A percentile compares a stretch with the other conserved stretches of the same genome.
phyloP scores from a whole-genome alignment of 73 alveolate genomes.

The Diophrys appendiculata region DNA sequence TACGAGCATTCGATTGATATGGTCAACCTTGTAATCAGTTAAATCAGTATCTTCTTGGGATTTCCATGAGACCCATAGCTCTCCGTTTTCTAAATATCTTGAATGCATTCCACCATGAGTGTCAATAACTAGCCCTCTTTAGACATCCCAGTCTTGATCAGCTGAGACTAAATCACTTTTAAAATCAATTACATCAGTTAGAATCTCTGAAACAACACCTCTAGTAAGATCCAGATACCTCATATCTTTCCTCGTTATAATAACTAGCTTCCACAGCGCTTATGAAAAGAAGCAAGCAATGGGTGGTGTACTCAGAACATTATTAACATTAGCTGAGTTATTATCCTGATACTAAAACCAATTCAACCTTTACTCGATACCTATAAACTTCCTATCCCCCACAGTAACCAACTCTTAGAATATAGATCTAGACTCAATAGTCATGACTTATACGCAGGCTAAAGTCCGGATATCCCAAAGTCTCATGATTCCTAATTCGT shows the following conservation, averaged over 20 bases:
- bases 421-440: slow-evolving; percentile 1
- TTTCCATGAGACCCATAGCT: neutral
- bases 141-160: neutral
- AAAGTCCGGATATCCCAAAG: slow-evolving; percentile 14
- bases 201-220: neutral
- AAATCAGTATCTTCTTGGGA: neutral
- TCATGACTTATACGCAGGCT: neutral
- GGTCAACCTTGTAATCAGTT: neutral
- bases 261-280: neutral
- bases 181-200: neutral
- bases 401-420: neutral
- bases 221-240: neutral
- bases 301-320: too few species aligned
- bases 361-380: slow-evolving; percentile 3
- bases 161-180: neutral
- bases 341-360: slow-evolving; percentile 1
- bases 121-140: neutral
- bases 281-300: neutral
- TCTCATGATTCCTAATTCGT: slow-evolving; percentile 23
- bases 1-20: neutral
- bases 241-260: neutral
- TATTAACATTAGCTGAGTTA: neutral
- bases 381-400: slow-evolving; percentile 3
- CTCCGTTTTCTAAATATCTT: neutral
- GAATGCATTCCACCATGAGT: neutral